Conservation (phyloP, 305 asterid genomes). For the Petunia hybrid region DNA sequence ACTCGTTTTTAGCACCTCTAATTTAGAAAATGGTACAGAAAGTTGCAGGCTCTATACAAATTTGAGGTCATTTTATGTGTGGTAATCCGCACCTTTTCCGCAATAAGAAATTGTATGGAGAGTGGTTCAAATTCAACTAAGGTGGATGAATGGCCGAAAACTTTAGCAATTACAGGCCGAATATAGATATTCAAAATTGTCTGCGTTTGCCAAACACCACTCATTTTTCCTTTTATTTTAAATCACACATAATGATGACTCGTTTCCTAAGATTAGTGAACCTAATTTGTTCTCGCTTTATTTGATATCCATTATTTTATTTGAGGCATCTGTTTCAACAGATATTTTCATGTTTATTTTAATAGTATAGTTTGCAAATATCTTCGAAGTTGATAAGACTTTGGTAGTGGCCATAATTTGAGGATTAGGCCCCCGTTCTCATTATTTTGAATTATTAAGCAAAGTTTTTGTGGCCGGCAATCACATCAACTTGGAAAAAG, state of each 20-base stretch:
- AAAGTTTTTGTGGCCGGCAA: conserved; percentile 40
- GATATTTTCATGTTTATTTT: conserved; percentile 32
- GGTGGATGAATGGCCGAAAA: conserved; percentile 16
- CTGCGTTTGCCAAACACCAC: conserved; percentile 37
- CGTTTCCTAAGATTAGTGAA: conserved; percentile 30
- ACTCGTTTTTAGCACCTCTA: conserved; percentile 3
- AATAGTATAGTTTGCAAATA: conserved; percentile 27
- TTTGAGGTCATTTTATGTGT: conserved; percentile 11
- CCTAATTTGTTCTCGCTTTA: conserved; percentile 23
- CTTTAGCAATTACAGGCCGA: conserved; percentile 11
- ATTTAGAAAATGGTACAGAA: background rate
- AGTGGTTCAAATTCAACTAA: conserved; percentile 33
- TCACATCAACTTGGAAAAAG: conserved; percentile 31
- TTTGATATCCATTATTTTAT: background rate
- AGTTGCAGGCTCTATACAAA: background rate
- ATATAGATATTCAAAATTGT: conserved; percentile 25
- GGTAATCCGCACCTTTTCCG: background rate
- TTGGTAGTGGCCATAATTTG: background rate
- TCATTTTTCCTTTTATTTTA: background rate
- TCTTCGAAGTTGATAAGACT: conserved; percentile 27
- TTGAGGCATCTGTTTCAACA: background rate
- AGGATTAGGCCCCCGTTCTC: background rate
- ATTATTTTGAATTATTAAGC: conserved; percentile 31
- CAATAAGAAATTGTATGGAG: conserved; percentile 16
- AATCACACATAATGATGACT: background rate